Base-by-base conservation (phyloP, 1,139 yeast genomes). In the Pichia sp. region DNA sequence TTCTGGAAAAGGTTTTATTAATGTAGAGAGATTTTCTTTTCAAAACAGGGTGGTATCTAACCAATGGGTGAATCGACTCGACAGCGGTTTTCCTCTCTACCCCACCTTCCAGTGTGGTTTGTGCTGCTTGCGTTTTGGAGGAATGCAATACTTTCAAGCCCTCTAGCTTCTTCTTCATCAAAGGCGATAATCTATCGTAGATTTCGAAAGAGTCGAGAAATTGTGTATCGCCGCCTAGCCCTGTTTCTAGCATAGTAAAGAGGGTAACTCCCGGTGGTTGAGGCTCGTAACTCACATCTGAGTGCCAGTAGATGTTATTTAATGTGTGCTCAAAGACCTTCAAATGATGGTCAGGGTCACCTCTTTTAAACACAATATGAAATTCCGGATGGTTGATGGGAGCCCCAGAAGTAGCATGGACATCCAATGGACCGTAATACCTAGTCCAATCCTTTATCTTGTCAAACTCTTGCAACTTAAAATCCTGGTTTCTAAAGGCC, bases 211-310 rank as follows among this genome's bases (percentile, higher is more conserved):
- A 76, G 60, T 82, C 85, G 6, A 82, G 75, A 72, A 85, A 86
- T 54, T 82, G 71, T 16, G 93, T 86, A 68, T 86, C 92, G 54
- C 91, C 91, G 54, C 92, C 92, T 53, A 53, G 55, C 20, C 58
- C 60, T 12, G 64, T 60, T 55, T 66, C 64, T 29, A 66, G 70
- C 55, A 83, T 78, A 51, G 82, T 75, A 63, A 86, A 80, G 50
- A 83, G 75, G 1, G 92, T 85, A 58, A 80, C 73, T 1, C 84
- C 80, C 4, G 92, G 87, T 9, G 92, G 87, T 67, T 84, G 89
- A 57, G 75, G 72, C 65, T 85, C 92, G 67, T 84, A 85, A 24
- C 87, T 76, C 38, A 83, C 84, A 66, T 86, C 92, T 1, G 87
- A 76, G 67, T 86, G 92, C 85, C 87, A 85, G 6, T 64, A 63